Base-by-base conservation (phyloP, 345 rosid genomes). In the Ailanthus altissimus region DNA sequence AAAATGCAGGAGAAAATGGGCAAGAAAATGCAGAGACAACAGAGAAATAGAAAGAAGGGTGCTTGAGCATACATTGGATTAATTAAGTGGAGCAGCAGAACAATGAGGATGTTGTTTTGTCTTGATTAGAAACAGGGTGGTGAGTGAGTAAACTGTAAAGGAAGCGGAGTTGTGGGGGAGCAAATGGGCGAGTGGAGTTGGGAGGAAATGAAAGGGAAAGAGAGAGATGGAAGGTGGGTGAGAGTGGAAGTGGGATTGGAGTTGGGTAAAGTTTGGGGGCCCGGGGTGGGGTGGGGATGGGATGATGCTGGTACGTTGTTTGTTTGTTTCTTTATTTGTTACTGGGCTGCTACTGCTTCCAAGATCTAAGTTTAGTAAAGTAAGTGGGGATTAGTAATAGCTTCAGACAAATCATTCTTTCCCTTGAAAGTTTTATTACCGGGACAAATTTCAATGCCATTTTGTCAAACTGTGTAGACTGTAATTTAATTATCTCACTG, bases 1-100 rank as follows among this genome's bases (percentile, higher is more conserved):
- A n/a, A n/a, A n/a, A n/a, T n/a, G 51, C 78, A 38, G 50, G 79
- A 50, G 38, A 75, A 73, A 1, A 57, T 63, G 38, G 81, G 67
- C 61, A n/a, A 81, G 47, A 79, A 58, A 67, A 77, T 58, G 76
- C 65, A 75, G 26, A 80, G 62, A 81, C 74, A 60, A 77, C 50
- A 25, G 80, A 77, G 40, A 46, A 80, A 68, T 66, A 77, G 16
- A 67, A 70, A 75, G 58, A 51, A 56, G 3, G 77, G 75, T 5
- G 84, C 50, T 54, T 64, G 53, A 26, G 77, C 4, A 16, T 53
- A 53, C 58, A 53, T 53, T 5, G 54, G 54, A 15, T 16, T 3
- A 50, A 20, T 4, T 4, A 49, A 45, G 2, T 45, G 49, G 12
- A 45, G 12, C 15, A 49, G 14, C 14, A 4, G 15, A 15, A 4